Evolutionary conservation across 2,329 filamentous ascomycete species (phyloP).

Genomic region (Cercospora beticola): DNA sequence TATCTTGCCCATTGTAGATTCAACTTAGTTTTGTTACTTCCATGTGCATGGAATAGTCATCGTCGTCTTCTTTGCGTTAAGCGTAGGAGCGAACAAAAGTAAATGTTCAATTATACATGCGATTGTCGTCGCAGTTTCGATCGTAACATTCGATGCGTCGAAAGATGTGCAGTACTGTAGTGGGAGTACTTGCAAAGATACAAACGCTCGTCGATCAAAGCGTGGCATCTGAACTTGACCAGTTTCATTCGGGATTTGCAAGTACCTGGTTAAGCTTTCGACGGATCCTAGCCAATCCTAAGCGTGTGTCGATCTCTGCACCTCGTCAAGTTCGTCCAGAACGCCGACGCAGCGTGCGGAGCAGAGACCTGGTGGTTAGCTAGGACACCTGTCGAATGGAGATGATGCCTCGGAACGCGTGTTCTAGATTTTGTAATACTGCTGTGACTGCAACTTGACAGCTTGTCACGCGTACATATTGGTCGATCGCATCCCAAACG

Average conservation of each 20-base stretch:
- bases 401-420: background rate
- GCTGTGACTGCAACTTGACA: background rate
- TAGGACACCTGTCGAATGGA: background rate
- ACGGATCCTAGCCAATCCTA: background rate
- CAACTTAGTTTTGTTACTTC: background rate
- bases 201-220: conserved; percentile 1
- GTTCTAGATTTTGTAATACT: background rate
- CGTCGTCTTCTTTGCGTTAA: background rate
- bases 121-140: background rate
- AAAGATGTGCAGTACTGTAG: background rate
- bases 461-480: background rate
- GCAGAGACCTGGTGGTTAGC: background rate
- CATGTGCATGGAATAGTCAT: background rate
- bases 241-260: conserved; percentile 8
- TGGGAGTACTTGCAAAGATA: background rate
- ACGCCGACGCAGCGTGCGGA: background rate
- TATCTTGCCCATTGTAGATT: conserved; percentile 11
- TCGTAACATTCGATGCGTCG: background rate
- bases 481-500: background rate
- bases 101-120: background rate
- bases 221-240: conserved; percentile 4
- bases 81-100: background rate
- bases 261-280: conserved; percentile 2
- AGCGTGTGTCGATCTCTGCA: background rate
- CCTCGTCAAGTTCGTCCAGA: background rate